These are phyloP conservation scores for Massariosphaeria phaeospora DNA, from an alignment of 495 filamentous ascomycete species.

Conservation along the genomic window DNA sequence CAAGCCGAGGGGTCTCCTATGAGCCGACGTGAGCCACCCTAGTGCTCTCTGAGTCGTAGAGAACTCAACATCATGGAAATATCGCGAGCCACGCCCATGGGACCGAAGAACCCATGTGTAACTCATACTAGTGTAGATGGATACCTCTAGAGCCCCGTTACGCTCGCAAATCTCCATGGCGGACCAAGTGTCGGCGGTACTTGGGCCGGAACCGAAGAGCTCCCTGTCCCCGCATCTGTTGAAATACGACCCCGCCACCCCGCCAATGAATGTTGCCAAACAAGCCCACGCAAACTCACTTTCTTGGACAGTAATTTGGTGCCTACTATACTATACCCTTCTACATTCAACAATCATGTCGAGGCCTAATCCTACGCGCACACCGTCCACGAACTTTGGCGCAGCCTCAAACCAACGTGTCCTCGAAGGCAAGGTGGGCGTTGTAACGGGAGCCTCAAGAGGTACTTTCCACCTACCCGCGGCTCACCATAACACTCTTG, in stretches of 20 bases:
- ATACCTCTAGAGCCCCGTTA: too few relatives aligned
- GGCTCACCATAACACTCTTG: background rate
- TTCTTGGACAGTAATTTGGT: too few relatives aligned
- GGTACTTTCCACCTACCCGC: constrained; percentile 20
- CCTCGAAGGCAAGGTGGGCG: constrained; percentile 39
- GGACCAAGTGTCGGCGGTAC: constrained; percentile 15
- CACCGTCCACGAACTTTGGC: constrained; percentile 31
- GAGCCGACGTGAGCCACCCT: too few relatives aligned
- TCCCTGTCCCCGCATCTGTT: constrained; percentile 1
- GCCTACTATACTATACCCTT: too few relatives aligned
- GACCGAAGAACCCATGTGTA: too few relatives aligned
- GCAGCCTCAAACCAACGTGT: constrained; percentile 11
- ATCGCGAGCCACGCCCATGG: too few relatives aligned
- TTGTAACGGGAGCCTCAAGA: constrained; percentile 41
- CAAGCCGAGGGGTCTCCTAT: too few relatives aligned
- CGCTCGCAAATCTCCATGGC: background rate
- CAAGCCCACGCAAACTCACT: too few relatives aligned
- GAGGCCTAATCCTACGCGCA: constrained; percentile 21
- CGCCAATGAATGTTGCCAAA: too few relatives aligned
- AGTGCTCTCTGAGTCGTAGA: too few relatives aligned
- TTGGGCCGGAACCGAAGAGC: constrained; percentile 21
- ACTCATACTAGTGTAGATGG: too few relatives aligned
- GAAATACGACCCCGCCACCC: constrained; percentile 1
- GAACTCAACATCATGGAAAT: too few relatives aligned
- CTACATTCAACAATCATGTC: constrained; percentile 26